Conservation (phyloP, 441 rosid species). For the Syzygium malaccense region DNA sequence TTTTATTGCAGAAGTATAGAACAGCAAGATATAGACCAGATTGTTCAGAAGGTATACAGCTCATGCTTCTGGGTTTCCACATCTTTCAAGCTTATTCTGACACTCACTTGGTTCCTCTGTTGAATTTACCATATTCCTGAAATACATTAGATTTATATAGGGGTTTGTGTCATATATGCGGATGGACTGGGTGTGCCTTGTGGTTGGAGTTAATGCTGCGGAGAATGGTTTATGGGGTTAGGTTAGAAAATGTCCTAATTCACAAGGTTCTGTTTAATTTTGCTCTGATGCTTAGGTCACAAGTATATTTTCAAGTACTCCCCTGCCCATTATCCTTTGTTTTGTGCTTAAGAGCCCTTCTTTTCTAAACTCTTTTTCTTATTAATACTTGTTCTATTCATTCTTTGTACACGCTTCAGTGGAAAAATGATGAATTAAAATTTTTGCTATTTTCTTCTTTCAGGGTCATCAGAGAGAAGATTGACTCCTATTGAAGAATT, state of each 20-base stretch:
- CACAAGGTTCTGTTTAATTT: neutral
- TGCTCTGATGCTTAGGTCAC: neutral
- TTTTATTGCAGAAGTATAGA: conserved; percentile 75
- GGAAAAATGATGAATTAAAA: neutral
- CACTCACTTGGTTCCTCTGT: neutral
- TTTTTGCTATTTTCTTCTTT: conserved; percentile 3
- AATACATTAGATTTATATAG: neutral
- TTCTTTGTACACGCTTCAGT: neutral
- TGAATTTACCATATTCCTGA: neutral
- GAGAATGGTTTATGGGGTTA: neutral
- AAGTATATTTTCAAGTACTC: neutral
- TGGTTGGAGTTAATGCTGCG: neutral
- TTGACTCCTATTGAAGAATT: conserved; percentile 61
- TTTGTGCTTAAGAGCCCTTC: neutral
- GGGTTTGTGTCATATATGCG: neutral
- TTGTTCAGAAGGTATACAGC: conserved; percentile 52
- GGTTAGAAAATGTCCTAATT: neutral
- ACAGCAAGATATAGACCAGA: conserved; percentile 84
- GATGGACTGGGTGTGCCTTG: neutral
- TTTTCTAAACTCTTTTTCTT: neutral
- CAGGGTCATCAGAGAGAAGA: conserved; percentile 68
- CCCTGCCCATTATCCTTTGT: neutral
- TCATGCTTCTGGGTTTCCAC: neutral
- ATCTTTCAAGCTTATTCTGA: neutral
- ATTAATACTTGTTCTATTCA: neutral